phyloP scores from a whole-genome alignment of 2,329 filamentous ascomycete genomes.

The Helminthosporium solani region DNA sequence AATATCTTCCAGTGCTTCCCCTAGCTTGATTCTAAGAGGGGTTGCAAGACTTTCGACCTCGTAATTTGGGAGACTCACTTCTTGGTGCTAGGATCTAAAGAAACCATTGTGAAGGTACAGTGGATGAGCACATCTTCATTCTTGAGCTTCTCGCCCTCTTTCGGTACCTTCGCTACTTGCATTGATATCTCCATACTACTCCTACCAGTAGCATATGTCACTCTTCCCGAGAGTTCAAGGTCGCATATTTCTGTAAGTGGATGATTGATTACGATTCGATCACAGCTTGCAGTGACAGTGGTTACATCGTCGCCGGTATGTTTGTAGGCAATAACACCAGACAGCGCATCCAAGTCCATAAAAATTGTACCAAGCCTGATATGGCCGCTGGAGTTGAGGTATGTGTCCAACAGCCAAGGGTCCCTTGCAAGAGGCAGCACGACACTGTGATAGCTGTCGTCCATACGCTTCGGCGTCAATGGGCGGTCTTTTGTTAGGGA shows the following conservation, averaged over 20 bases:
- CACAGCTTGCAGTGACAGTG: slow-evolving; percentile 64
- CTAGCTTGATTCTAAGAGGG: too few species aligned
- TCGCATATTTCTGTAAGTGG: slow-evolving; percentile 77
- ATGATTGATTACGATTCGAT: slow-evolving; percentile 66
- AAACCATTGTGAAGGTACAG: slow-evolving; percentile 78
- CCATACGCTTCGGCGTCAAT: slow-evolving; percentile 67
- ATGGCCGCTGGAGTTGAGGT: slow-evolving; percentile 73
- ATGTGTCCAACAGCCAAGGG: slow-evolving; percentile 75
- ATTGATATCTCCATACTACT: slow-evolving; percentile 74
- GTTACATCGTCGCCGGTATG: slow-evolving; percentile 65
- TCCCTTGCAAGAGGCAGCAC: slow-evolving; percentile 71
- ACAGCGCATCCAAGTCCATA: slow-evolving; percentile 78
- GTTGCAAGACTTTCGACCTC: too few species aligned
- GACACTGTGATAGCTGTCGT: slow-evolving; percentile 68
- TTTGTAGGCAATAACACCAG: slow-evolving; percentile 72
- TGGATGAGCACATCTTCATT: slow-evolving; percentile 66
- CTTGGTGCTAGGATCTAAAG: slow-evolving; percentile 67
- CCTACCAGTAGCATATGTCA: slow-evolving; percentile 70
- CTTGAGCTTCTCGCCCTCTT: slow-evolving; percentile 56
- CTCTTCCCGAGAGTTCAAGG: slow-evolving; percentile 68
- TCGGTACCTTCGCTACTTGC: slow-evolving; percentile 68
- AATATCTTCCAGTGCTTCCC: too few species aligned
- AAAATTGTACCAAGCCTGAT: slow-evolving; percentile 71
- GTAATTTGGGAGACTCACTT: slow-evolving; percentile 44
- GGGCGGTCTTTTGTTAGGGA: slow-evolving; percentile 52